Base-by-base conservation (phyloP, 345 rosid genomes). In the Mangifera indica region DNA sequence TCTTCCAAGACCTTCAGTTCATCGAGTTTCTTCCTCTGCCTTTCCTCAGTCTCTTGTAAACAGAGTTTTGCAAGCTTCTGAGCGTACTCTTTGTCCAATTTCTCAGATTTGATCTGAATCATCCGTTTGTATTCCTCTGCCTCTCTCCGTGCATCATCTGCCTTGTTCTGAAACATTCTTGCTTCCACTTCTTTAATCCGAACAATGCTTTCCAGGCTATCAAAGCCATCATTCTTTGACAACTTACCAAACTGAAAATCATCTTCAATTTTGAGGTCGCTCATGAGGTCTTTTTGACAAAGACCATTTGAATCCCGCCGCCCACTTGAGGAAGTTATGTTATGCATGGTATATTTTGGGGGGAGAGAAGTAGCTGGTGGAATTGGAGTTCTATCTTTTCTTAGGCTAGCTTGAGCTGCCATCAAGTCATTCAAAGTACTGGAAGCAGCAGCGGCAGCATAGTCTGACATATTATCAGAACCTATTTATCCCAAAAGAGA, bases 111-210 rank as follows among this genome's bases (percentile, higher is more conserved):
- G n/a, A 77, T 81, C 14, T 74, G 84, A 64, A 89, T 79, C 88
- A 89, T 82, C 57, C 86, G 83, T 75, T 81, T 80, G 79, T 46
- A 87, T 54, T 84, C 82, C 80, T 92, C 99, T 0, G 89, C 99
- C 5, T 91, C 97, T 63, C 85, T 85, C 32, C 88, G 81, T 1
- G 99, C 99, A 21, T 92, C 98, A 29, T 95, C 98, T 2, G 99
- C 98, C 82, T 84, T 92, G 87, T 78, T 81, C 85, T 92, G 97
- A 74, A 92, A 95, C 98, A 95, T 91, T 69, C 87, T 83, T 17
- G 93, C 86, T 76, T 95, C 99, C 2, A 88, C 98, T 81, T 92
- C 91, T 84, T 95, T 95, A 29, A 95, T 92, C 74, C 93, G 80
- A 24, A 92, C 91, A 69, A 92, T 78, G 81, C 94, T 89, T 73